Conservation (phyloP, 148 eudicot species). For the Camellia japonica region DNA sequence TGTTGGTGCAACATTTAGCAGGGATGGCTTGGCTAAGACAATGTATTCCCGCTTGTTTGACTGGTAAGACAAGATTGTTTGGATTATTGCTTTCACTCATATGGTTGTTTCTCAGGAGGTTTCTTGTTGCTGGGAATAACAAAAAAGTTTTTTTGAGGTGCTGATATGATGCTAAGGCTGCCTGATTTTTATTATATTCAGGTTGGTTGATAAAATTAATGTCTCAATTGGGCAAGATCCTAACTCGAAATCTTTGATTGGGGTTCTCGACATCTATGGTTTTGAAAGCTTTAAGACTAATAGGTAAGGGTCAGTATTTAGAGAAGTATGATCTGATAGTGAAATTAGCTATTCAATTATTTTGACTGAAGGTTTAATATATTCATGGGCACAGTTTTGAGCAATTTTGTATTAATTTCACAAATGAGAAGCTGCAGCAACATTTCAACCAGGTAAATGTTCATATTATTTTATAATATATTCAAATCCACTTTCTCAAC, state of each 20-base stretch:
- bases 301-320: slow-evolving; percentile 49
- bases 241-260: slow-evolving; percentile 75
- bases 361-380: slow-evolving; percentile 15
- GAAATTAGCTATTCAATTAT: not conserved
- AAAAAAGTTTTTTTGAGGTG: not conserved
- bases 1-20: slow-evolving; percentile 60
- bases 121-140: no score
- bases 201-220: slow-evolving; percentile 95
- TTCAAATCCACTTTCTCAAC: no score
- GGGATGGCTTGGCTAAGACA: slow-evolving; percentile 91
- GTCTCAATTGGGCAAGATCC: slow-evolving; percentile 96
- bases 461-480: no score
- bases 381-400: slow-evolving; percentile 68
- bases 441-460: slow-evolving; percentile 99
- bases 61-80: slow-evolving; percentile 46
- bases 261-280: slow-evolving; percentile 99
- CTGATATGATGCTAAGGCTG: slow-evolving; percentile 14
- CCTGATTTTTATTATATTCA: slow-evolving; percentile 29
- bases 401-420: slow-evolving; percentile 96
- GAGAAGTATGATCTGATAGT: not conserved
- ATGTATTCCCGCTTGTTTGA: slow-evolving; percentile 91
- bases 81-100: slow-evolving; percentile 5
- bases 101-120: not conserved
- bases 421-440: slow-evolving; percentile 97
- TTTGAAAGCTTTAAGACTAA: slow-evolving; percentile 95